Base-by-base conservation (phyloP, 768 basidiomycete species). In the Chalciporus sphaerocephalus region DNA sequence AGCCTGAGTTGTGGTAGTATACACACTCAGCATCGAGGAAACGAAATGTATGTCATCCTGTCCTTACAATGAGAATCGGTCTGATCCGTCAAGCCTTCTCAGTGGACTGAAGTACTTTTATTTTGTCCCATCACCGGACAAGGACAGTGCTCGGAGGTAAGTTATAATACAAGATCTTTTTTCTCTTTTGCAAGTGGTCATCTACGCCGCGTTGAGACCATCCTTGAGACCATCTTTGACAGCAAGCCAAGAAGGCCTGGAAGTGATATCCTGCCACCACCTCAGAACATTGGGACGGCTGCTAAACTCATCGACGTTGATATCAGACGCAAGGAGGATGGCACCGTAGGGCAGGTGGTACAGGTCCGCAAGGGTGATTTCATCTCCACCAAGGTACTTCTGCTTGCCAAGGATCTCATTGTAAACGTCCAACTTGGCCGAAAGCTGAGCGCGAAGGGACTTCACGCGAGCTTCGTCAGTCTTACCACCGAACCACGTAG, bases 181-280 rank as follows among this genome's bases (percentile, higher is more conserved):
- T n/a, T n/a, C n/a, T n/a, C n/a, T n/a, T n/a, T n/a, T n/a, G n/a
- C n/a, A n/a, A n/a, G n/a, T n/a, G n/a, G n/a, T n/a, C n/a, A n/a
- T n/a, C n/a, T n/a, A n/a, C n/a, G n/a, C n/a, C n/a, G n/a, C n/a
- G n/a, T n/a, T n/a, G n/a, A n/a, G n/a, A n/a, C n/a, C n/a, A n/a
- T n/a, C n/a, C n/a, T n/a, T n/a, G n/a, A n/a, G n/a, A 25, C 67
- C 69, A 18, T 65, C 66, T 58, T 73, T 69, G 40, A 74, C 69
- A 1, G 71, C 65, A 35, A 55, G 50, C 78, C 77, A 80, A 7
- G 77, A 62, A 1, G 66, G 54, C 40, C 76, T 69, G 20, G 69
- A 60, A 7, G 57, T 53, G 33, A 79, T 59, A 12, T 72, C 75
- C 42, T 72, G 69, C 69, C 70, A 78, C 78, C 76, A 80, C 66